These are phyloP conservation scores for Lenzites betulinus DNA, from an alignment of 768 basidiomycete genomes.

Conservation along the genomic window DNA sequence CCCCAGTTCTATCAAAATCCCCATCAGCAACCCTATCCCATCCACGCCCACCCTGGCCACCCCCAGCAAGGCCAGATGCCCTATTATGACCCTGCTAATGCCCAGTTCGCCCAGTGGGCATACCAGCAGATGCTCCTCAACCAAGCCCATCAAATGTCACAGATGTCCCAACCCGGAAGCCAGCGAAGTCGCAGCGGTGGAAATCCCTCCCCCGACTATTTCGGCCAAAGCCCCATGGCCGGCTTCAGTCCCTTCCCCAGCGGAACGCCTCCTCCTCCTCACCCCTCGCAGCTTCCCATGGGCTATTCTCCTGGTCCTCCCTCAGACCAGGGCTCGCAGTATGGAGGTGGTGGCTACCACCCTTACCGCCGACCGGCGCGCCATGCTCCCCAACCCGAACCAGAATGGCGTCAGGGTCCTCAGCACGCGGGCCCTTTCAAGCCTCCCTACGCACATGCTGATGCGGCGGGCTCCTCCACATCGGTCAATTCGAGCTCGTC, in stretches of 20 bases:
- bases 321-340: constrained; percentile 38
- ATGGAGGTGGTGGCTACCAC: constrained; percentile 70
- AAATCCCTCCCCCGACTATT: constrained; percentile 53
- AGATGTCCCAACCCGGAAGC: constrained; percentile 29
- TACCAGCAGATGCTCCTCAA: constrained; percentile 92
- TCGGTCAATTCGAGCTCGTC: constrained; percentile 69
- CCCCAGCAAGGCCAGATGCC: constrained; percentile 45
- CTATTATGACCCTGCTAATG: constrained; percentile 80
- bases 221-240: constrained; percentile 53
- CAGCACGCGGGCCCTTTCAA: constrained; percentile 48
- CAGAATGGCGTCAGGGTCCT: constrained; percentile 51
- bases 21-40: constrained; percentile 59
- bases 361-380: constrained; percentile 75
- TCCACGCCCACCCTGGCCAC: constrained; percentile 37
- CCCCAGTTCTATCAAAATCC: constrained; percentile 77
- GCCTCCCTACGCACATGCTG: constrained; percentile 78
- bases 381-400: constrained; percentile 35
- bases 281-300: constrained; percentile 47
- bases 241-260: constrained; percentile 67
- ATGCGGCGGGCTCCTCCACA: constrained; percentile 77
- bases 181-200: constrained; percentile 44
- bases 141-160: constrained; percentile 48
- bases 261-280: constrained; percentile 71
- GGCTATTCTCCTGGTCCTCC: constrained; percentile 37
- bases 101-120: constrained; percentile 82